A percentile compares a stretch with the other conserved stretches of the same genome.
Evolutionary conservation across 2,329 filamentous ascomycete genomes (phyloP).

Genomic region (Calcarisporium arbuscula): DNA sequence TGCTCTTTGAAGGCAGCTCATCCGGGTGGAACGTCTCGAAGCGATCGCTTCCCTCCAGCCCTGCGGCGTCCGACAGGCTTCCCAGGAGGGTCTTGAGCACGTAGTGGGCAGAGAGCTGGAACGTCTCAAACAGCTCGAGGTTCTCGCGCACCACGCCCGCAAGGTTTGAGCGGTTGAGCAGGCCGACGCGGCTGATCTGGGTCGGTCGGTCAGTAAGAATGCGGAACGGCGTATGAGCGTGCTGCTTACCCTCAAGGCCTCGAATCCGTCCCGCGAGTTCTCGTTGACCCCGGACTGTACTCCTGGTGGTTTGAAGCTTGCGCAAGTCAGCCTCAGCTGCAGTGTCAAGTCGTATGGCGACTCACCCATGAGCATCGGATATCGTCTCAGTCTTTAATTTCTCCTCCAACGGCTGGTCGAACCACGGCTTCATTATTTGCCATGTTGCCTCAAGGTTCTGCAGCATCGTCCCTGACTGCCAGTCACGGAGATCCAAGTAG

Average conservation of each 20-base stretch:
- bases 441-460: constrained; percentile 2
- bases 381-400: constrained; percentile 1
- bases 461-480: constrained; percentile 5
- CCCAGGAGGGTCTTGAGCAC: background rate
- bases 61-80: background rate
- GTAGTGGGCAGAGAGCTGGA: constrained; percentile 1
- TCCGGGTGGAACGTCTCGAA: background rate
- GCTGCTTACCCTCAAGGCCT: background rate
- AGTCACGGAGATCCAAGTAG: constrained; percentile 7
- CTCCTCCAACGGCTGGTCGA: constrained; percentile 4
- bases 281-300: constrained; percentile 1
- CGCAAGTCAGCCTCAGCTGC: no score
- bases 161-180: background rate
- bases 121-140: background rate
- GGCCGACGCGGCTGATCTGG: background rate
- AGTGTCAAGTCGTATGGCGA: background rate
- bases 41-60: background rate
- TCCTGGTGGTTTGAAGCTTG: constrained; percentile 1
- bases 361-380: constrained; percentile 1
- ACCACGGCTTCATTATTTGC: constrained; percentile 5
- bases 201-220: background rate
- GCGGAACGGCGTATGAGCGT: background rate
- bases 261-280: constrained; percentile 1
- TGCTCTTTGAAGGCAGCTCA: background rate
- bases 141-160: background rate